A percentile compares a stretch with the other conserved stretches of the same genome.
Conservation (phyloP, 345 rosid species). For the Melaleuca alternifolia region DNA sequence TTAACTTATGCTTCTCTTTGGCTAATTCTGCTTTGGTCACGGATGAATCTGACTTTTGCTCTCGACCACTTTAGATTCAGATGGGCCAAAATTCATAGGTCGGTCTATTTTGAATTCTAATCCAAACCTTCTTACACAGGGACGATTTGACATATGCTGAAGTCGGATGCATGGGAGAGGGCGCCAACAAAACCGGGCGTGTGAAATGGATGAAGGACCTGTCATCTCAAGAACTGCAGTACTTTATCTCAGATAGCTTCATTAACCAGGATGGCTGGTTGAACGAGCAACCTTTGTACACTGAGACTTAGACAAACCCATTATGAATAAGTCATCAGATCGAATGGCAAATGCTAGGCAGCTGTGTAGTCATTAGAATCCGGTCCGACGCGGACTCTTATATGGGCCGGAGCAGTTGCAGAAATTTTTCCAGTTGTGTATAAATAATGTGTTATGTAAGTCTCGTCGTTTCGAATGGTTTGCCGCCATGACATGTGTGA, state of each 20-base stretch:
- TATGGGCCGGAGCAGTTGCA: not conserved
- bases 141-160: not conserved
- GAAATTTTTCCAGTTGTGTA: not conserved
- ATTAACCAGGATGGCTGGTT: slow-evolving; percentile 19
- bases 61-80: not conserved
- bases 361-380: not conserved
- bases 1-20: not conserved
- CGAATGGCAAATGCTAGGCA: not conserved
- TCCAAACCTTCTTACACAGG: not conserved
- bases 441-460: not conserved
- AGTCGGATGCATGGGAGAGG: slow-evolving; percentile 6
- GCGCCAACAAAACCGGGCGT: slow-evolving; percentile 9
- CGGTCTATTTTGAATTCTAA: not conserved
- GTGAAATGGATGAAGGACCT: slow-evolving; percentile 16
- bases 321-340: not conserved
- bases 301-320: not conserved
- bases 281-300: not conserved
- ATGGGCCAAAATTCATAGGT: not conserved
- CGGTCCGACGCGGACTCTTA: not conserved
- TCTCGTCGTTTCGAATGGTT: not conserved
- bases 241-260: not conserved
- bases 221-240: not conserved
- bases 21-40: not conserved
- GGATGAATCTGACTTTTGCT: not conserved
- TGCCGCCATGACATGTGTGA: not conserved